phyloP scores from a whole-genome alignment of 1,139 yeast species.

The Tardiomyces depauwii region DNA sequence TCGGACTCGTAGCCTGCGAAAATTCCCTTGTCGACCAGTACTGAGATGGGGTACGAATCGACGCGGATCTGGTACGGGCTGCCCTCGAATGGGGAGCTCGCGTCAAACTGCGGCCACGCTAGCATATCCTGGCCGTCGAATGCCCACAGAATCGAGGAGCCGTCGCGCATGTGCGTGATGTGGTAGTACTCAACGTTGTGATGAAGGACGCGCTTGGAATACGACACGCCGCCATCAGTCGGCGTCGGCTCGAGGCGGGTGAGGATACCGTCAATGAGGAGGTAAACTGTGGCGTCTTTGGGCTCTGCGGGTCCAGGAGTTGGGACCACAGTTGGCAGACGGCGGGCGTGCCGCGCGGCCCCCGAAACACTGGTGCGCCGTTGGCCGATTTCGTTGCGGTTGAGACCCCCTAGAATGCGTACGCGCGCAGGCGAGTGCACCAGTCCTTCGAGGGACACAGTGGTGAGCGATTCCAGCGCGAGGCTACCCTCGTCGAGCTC shows the following conservation, averaged over 20 bases:
- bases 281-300: conserved; percentile 15
- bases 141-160: conserved; percentile 23
- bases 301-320: too few relatives aligned
- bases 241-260: conserved; percentile 14
- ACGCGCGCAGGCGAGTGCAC: conserved; percentile 28
- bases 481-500: conserved; percentile 8
- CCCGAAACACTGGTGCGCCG: too few relatives aligned
- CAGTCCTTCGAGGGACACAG: conserved; percentile 22
- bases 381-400: too few relatives aligned
- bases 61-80: conserved; percentile 22
- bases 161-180: too few relatives aligned
- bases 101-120: conserved; percentile 19
- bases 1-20: conserved; percentile 30
- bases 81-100: conserved; percentile 22
- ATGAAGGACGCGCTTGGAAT: conserved; percentile 15
- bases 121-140: conserved; percentile 30
- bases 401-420: conserved; percentile 7
- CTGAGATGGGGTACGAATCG: conserved; percentile 31
- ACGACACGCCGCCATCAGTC: conserved; percentile 6
- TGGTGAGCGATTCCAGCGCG: conserved; percentile 17
- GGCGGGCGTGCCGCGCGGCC: too few relatives aligned
- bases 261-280: conserved; percentile 27
- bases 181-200: conserved; percentile 14
- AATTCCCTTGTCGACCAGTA: conserved; percentile 29
- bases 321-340: too few relatives aligned